Evolutionary conservation across 148 eudicot genomes (phyloP), one percentile per base, ranked within the genome.

Genomic region (Gaultheria prostrata): DNA sequence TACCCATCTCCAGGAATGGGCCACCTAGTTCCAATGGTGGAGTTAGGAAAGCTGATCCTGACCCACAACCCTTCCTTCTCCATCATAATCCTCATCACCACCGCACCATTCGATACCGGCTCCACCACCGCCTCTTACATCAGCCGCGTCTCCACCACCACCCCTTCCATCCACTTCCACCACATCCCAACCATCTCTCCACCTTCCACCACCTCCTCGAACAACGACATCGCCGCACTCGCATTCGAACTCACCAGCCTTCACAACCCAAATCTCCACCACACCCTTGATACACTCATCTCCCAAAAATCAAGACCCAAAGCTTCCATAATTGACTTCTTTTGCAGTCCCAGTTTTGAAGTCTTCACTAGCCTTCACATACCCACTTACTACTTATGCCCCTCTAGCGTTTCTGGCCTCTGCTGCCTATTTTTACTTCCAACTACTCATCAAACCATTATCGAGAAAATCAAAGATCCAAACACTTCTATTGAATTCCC

Each of bases 1-100:
- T 86, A 83, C 57, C 88, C 86, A 14, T 83, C 73, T 33, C 82
- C 84, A 12, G 81, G 33, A 13, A 83, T 83, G 3, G 88, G 86
- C 72, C 88, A 86, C 86, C 72, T 86, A 49, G 69, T 83, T 11
- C 73, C 85, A 63, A 86, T 80, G 84, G 88, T 86, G 80, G 88
- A 86, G 76, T 81, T 86, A 10, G 88, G 81, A 1, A 83, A 83
- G 76, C 81, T 83, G 76, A 83, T 86, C 9, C 57, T 74, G 50
- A 49, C 33, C 39, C 85, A 86, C 83, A 67, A 86, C 67, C 85
- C 88, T 59, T 79, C 83, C 13, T 78, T 83, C 81, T 74, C 83
- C 77, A 54, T 86, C 70, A 49, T 20, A 14, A 50, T 86, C 85
- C 70, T 86, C 73, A 69, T 14, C 71, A 63, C 72, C 46, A 53